Evolutionary conservation across 1,139 yeast genomes (phyloP).

Genomic region (Zygoascus sp.): DNA sequence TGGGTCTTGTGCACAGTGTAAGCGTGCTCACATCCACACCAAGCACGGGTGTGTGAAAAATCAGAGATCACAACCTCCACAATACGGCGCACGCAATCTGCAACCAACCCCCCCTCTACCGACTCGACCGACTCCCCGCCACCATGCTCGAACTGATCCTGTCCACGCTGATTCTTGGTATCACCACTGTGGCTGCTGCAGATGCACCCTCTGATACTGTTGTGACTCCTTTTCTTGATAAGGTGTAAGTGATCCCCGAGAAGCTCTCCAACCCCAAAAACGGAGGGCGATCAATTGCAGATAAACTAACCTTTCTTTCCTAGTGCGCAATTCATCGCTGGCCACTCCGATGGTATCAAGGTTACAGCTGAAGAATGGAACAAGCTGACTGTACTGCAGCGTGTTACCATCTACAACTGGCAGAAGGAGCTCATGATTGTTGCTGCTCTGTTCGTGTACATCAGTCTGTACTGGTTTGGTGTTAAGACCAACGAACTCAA

Average conservation of each 20-base stretch:
- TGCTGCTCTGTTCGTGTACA: constrained; percentile 41
- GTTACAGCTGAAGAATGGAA: constrained; percentile 31
- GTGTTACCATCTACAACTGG: constrained; percentile 61
- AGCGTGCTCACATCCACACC: neutral
- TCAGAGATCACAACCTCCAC: neutral
- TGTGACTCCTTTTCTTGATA: constrained; percentile 5
- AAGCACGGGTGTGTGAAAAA: neutral
- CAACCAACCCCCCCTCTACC: too few species aligned
- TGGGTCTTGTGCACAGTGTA: too few species aligned
- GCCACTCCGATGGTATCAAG: constrained; percentile 2
- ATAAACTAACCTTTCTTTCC: neutral
- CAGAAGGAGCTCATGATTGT: constrained; percentile 59
- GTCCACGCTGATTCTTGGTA: neutral
- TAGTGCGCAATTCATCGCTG: neutral
- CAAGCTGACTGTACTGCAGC: constrained; percentile 31
- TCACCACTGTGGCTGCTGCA: neutral
- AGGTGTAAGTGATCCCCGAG: constrained; percentile 2
- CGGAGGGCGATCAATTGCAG: neutral
- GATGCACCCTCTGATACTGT: neutral
- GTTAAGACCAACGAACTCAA: constrained; percentile 51
- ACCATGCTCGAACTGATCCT: neutral
- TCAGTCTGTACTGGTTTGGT: constrained; percentile 49
- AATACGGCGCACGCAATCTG: neutral
- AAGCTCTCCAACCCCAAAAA: neutral
- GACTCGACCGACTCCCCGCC: neutral